Conservation (phyloP, 2,329 filamentous ascomycete species). For the Amauroascus niger region DNA sequence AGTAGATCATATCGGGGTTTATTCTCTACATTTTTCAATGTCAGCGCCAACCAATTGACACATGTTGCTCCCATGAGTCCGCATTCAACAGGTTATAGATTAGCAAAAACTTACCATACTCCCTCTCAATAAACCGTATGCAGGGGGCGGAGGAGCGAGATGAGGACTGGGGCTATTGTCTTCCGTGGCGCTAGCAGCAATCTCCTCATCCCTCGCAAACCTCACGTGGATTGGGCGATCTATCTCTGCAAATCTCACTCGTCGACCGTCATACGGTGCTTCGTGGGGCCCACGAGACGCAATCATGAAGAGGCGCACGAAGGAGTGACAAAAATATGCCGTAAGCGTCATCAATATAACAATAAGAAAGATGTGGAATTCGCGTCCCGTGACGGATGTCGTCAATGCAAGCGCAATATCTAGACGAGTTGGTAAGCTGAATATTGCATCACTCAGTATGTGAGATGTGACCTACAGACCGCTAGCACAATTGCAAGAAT, state of each 20-base stretch:
- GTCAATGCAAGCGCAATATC: slow-evolving; percentile 65
- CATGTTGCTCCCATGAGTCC: not conserved
- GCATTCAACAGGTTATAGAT: not conserved
- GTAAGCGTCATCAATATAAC: slow-evolving; percentile 64
- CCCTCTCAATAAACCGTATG: slow-evolving; percentile 75
- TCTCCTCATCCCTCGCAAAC: slow-evolving; percentile 64
- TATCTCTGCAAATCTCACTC: slow-evolving; percentile 60
- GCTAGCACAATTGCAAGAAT: slow-evolving; percentile 51
- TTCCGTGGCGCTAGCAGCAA: slow-evolving; percentile 38
- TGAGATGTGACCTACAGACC: slow-evolving; percentile 50
- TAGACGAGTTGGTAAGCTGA: slow-evolving; percentile 28
- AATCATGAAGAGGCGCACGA: slow-evolving; percentile 63
- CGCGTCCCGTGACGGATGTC: slow-evolving; percentile 52
- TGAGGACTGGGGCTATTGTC: slow-evolving; percentile 41
- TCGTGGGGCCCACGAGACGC: slow-evolving; percentile 40
- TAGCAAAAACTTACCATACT: slow-evolving; percentile 57
- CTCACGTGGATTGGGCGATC: slow-evolving; percentile 65
- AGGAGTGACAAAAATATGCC: slow-evolving; percentile 69
- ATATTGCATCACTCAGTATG: not conserved
- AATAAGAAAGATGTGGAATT: slow-evolving; percentile 71
- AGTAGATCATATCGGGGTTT: slow-evolving; percentile 71
- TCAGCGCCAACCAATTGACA: not conserved
- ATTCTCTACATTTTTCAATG: slow-evolving; percentile 50
- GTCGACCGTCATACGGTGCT: slow-evolving; percentile 33
- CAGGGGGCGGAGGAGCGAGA: slow-evolving; percentile 56